Percentiles rank a stretch among this genome's conserved stretches.
These are phyloP conservation scores for Pleurotus platypus DNA, from an alignment of 768 basidiomycete genomes.

Conservation along the genomic window DNA sequence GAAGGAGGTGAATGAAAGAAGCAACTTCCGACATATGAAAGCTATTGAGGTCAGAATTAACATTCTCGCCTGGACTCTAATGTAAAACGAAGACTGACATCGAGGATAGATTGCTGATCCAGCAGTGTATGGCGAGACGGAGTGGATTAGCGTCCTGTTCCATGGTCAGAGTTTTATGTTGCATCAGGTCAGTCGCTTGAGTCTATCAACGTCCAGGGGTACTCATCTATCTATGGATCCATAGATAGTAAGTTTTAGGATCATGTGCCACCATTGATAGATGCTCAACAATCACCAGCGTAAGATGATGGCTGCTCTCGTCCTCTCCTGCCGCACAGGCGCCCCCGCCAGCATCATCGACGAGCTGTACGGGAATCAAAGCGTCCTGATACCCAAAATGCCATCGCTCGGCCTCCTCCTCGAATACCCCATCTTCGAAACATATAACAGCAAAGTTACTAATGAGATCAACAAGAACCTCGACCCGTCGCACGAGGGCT, in stretches of 20 bases:
- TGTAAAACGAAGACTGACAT: background rate
- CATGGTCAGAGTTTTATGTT: constrained; percentile 99
- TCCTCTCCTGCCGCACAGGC: constrained; percentile 73
- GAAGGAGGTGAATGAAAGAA: constrained; percentile 78
- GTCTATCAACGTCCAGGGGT: background rate
- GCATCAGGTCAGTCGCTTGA: constrained; percentile 67
- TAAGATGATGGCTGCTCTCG: constrained; percentile 91
- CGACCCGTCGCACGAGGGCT: constrained; percentile 51
- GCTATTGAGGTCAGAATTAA: constrained; percentile 60
- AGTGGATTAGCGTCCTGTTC: constrained; percentile 92
- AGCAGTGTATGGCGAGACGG: constrained; percentile 84
- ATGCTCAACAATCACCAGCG: constrained; percentile 47
- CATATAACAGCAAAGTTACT: constrained; percentile 63
- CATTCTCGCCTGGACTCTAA: background rate
- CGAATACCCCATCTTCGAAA: constrained; percentile 80
- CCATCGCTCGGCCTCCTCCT: constrained; percentile 91
- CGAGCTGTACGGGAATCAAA: constrained; percentile 77
- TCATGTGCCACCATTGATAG: no score
- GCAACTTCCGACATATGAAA: constrained; percentile 86
- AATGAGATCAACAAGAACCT: constrained; percentile 44
- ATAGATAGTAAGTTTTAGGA: constrained; percentile 43
- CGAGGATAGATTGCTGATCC: constrained; percentile 74
- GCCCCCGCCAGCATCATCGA: constrained; percentile 75
- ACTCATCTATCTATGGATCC: constrained; percentile 33
- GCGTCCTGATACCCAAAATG: constrained; percentile 90